A percentile compares a stretch with the other conserved stretches of the same genome.
phyloP scores from a whole-genome alignment of 495 filamentous ascomycete genomes.

The Hyaloscypha finlandica region DNA sequence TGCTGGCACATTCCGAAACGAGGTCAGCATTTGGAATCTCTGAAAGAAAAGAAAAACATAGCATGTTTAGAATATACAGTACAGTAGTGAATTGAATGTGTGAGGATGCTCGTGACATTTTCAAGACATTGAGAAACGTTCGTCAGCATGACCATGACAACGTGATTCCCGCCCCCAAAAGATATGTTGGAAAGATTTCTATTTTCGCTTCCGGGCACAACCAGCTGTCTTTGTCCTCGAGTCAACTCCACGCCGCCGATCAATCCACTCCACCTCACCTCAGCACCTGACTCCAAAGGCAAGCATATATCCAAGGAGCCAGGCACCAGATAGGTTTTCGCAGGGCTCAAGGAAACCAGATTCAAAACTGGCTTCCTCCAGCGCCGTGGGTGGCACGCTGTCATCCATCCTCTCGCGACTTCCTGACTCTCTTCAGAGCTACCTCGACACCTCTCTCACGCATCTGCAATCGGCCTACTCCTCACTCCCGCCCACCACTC shows the following conservation, averaged over 20 bases:
- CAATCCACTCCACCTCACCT: neutral
- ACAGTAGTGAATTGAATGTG: neutral
- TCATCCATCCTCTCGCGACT: constrained; percentile 44
- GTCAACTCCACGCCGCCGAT: neutral
- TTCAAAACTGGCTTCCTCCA: constrained; percentile 55
- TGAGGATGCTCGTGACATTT: neutral
- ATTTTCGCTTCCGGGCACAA: neutral
- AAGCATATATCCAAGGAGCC: neutral
- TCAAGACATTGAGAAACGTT: neutral
- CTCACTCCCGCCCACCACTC: constrained; percentile 25
- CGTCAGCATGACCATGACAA: neutral
- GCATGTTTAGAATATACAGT: neutral
- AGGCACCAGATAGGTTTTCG: neutral
- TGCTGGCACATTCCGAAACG: constrained; percentile 11
- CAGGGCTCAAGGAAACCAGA: neutral
- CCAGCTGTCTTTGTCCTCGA: neutral
- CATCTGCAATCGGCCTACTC: constrained; percentile 38
- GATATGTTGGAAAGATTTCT: no score
- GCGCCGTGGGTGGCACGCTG: constrained; percentile 48
- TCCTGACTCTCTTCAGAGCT: constrained; percentile 48
- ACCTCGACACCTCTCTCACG: constrained; percentile 45
- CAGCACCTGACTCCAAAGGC: constrained; percentile 17
- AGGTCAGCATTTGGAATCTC: constrained; percentile 23
- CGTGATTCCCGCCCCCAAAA: neutral
- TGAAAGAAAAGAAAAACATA: neutral